A percentile compares a stretch with the other conserved stretches of the same genome.
Evolutionary conservation across 495 filamentous ascomycete species (phyloP).

Genomic region (Lasiosphaeriaceae sp.): DNA sequence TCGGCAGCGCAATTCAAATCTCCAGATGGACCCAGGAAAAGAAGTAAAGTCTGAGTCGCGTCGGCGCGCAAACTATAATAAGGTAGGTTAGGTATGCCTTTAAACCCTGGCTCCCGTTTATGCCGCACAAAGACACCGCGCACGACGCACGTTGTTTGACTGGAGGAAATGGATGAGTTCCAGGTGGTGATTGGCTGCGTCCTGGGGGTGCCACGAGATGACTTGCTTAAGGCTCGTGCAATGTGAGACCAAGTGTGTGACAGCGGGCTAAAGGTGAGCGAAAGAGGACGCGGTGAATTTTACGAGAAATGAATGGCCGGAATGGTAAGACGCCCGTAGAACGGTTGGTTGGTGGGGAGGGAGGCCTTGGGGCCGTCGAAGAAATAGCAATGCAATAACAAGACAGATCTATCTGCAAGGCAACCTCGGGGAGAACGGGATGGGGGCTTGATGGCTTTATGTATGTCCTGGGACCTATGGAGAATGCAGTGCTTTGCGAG

Average conservation of each 20-base stretch:
- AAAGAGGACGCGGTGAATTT: background rate
- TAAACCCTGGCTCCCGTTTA: too few species aligned
- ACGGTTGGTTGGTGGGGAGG: too few species aligned
- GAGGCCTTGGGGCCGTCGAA: background rate
- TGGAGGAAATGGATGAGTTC: background rate
- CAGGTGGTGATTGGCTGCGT: background rate
- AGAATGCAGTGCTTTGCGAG: too few species aligned
- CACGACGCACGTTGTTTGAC: too few species aligned
- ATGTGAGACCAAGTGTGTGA: constrained; percentile 7
- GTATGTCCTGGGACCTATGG: background rate
- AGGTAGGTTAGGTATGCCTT: too few species aligned
- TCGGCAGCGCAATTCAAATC: too few species aligned
- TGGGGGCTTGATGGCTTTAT: background rate
- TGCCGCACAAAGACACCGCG: too few species aligned
- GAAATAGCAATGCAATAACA: background rate
- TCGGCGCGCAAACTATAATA: too few species aligned
- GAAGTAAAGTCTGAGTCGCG: too few species aligned
- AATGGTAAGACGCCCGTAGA: background rate
- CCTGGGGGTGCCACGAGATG: background rate
- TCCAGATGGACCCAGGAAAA: too few species aligned
- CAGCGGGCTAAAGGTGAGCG: constrained; percentile 3
- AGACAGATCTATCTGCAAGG: background rate
- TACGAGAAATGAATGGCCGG: background rate
- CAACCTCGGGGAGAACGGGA: background rate
- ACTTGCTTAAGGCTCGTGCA: constrained; percentile 21